These are phyloP conservation scores for Cladobotryum mycophilum DNA, from an alignment of 2,329 filamentous ascomycete species.

Conservation along the genomic window DNA sequence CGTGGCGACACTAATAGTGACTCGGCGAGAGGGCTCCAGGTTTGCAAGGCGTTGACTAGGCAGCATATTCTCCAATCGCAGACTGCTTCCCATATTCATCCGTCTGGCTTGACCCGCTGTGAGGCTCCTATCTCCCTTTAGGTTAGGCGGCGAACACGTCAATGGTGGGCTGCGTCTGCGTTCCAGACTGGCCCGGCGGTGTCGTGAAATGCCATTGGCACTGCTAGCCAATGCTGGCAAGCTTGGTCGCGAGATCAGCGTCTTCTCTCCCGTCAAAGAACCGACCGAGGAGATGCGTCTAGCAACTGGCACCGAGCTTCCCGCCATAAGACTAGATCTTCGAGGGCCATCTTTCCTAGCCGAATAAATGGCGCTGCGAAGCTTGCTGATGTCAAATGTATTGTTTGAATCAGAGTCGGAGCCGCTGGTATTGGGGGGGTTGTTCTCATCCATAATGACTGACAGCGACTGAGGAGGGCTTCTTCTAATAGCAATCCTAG, in stretches of 20 bases:
- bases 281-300: constrained; percentile 43
- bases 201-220: constrained; percentile 50
- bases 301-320: constrained; percentile 29
- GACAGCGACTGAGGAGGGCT: constrained; percentile 23
- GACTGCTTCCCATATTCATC: constrained; percentile 47
- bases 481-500: constrained; percentile 19
- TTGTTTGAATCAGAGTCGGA: constrained; percentile 44
- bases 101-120: constrained; percentile 51
- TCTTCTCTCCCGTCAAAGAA: constrained; percentile 24
- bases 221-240: constrained; percentile 41
- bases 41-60: constrained; percentile 20
- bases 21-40: constrained; percentile 26
- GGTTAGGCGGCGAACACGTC: constrained; percentile 43
- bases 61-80: constrained; percentile 24
- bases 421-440: constrained; percentile 36
- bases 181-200: constrained; percentile 45
- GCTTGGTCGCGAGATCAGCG: constrained; percentile 22
- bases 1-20: constrained; percentile 31
- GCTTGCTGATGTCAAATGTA: constrained; percentile 46
- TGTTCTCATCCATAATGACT: constrained; percentile 45
- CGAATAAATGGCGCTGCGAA: constrained; percentile 48
- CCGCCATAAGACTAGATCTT: constrained; percentile 33
- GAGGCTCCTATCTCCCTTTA: constrained; percentile 33
- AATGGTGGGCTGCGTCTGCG: constrained; percentile 48
- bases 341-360: constrained; percentile 43